Conservation (phyloP, 139 green algal genomes). For the Closterium sp. region DNA sequence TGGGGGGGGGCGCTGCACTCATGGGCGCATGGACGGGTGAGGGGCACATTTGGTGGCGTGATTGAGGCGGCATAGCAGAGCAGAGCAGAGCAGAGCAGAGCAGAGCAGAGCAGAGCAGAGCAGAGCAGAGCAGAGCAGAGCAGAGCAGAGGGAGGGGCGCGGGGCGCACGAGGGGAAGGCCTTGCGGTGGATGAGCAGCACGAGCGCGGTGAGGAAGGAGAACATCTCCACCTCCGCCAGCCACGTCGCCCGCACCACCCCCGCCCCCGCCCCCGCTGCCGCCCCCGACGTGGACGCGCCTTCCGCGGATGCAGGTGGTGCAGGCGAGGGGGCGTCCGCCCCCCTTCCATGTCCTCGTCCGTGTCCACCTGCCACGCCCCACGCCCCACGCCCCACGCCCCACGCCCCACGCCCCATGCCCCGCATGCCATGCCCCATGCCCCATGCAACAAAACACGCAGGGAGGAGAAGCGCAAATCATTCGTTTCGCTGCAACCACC, state of each 20-base stretch:
- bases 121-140: background rate
- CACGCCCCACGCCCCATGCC: background rate
- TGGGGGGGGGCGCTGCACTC: too few relatives aligned
- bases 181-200: constrained; percentile 78
- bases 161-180: constrained; percentile 56
- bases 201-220: constrained; percentile 73
- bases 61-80: background rate
- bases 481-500: background rate
- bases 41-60: background rate
- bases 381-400: background rate
- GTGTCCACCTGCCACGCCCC: background rate
- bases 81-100: too few relatives aligned
- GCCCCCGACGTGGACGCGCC: background rate
- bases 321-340: background rate
- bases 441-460: too few relatives aligned
- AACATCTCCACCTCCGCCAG: constrained; percentile 89
- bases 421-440: background rate
- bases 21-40: too few relatives aligned
- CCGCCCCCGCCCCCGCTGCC: too few relatives aligned
- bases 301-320: background rate
- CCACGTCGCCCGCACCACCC: background rate
- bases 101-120: background rate
- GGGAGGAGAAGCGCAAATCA: background rate
- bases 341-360: constrained; percentile 15
- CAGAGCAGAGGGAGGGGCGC: too few relatives aligned